These are phyloP conservation scores for Theobroma cacao DNA, from an alignment of 345 rosid genomes.

Conservation along the genomic window DNA sequence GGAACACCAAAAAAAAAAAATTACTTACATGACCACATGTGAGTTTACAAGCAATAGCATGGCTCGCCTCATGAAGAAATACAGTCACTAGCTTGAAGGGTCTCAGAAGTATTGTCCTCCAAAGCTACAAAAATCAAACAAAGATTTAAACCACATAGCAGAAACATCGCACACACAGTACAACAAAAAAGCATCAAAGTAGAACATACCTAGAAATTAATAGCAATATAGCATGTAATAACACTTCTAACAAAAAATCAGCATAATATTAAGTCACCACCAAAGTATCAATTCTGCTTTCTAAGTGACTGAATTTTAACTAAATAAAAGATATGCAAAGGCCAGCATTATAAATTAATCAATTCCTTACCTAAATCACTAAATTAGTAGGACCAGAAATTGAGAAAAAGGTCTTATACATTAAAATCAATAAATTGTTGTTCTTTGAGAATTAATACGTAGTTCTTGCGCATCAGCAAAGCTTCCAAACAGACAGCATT, in stretches of 20 bases:
- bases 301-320: not conserved
- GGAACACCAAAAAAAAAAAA: conserved; percentile 5
- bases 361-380: not conserved
- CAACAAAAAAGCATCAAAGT: not conserved
- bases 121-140: conserved; percentile 35
- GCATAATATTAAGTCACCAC: not conserved
- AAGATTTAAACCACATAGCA: conserved; percentile 8
- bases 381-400: not conserved
- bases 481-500: not conserved
- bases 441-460: not conserved
- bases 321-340: not conserved
- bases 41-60: conserved; percentile 70
- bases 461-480: not conserved
- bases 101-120: conserved; percentile 58
- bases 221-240: not conserved
- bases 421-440: not conserved
- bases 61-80: conserved; percentile 72
- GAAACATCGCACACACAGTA: not conserved
- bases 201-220: not conserved
- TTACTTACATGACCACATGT: conserved; percentile 64
- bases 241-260: not conserved
- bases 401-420: not conserved
- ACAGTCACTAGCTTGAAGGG: conserved; percentile 73
- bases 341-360: no score
- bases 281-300: not conserved